Conservation (phyloP, 2,329 filamentous ascomycete genomes). For the Teratosphaeria zuluensis region DNA sequence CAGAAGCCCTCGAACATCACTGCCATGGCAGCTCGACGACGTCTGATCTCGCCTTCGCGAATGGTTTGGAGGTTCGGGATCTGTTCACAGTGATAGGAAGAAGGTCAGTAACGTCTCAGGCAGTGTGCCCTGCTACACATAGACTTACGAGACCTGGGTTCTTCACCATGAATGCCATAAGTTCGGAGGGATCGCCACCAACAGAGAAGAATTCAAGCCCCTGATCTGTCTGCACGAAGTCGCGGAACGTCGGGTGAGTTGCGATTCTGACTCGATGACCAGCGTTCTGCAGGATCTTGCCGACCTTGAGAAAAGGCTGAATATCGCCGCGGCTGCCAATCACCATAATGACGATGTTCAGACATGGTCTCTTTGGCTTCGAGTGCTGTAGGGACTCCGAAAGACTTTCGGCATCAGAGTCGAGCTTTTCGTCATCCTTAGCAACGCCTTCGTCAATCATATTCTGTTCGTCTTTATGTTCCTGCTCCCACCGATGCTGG, state of each 20-base stretch:
- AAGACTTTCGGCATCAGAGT: conserved; percentile 15
- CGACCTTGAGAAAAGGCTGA: conserved; percentile 69
- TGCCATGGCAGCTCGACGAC: conserved; percentile 59
- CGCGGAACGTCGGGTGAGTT: conserved; percentile 66
- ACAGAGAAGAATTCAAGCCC: conserved; percentile 73
- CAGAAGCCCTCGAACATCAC: conserved; percentile 80
- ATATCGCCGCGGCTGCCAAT: conserved; percentile 73
- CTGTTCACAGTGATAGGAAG: background rate
- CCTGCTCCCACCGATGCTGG: background rate
- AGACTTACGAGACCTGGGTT: conserved; percentile 52
- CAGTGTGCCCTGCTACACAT: too few relatives aligned
- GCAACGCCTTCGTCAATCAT: background rate
- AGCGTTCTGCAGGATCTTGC: conserved; percentile 59
- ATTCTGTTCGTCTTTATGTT: background rate
- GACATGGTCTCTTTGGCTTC: conserved; percentile 31
- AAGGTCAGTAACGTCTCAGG: too few relatives aligned
- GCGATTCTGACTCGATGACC: conserved; percentile 69
- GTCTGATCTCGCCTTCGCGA: conserved; percentile 61
- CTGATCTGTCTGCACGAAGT: conserved; percentile 63
- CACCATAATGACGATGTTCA: conserved; percentile 78
- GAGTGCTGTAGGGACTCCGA: conserved; percentile 16
- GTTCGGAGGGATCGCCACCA: conserved; percentile 66
- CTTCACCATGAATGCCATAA: conserved; percentile 86
- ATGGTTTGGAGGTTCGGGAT: conserved; percentile 66
- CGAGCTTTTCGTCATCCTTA: background rate